These are phyloP conservation scores for Glaciozyma martinii DNA, from an alignment of 768 basidiomycete genomes.

Conservation along the genomic window DNA sequence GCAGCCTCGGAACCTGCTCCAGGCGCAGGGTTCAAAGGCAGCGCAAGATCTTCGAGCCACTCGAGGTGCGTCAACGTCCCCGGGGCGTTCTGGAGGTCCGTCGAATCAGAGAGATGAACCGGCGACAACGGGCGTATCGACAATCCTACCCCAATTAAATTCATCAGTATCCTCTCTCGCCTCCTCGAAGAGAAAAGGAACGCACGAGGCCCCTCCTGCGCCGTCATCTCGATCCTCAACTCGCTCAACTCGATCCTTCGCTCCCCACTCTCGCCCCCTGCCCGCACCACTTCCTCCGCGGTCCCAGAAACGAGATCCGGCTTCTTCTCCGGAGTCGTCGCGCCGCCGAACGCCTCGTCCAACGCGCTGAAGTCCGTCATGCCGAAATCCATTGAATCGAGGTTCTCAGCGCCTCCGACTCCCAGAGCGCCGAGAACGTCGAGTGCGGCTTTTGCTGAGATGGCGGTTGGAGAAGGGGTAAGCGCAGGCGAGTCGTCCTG, in stretches of 20 bases:
- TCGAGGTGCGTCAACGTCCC: slow-evolving; percentile 11
- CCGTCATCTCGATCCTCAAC: slow-evolving; percentile 20
- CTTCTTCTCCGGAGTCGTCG: background rate
- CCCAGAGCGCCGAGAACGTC: too few species aligned
- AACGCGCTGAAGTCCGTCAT: slow-evolving; percentile 17
- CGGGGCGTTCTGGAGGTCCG: background rate
- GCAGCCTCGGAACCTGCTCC: slow-evolving; percentile 2
- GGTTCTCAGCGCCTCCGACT: background rate
- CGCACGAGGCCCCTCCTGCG: slow-evolving; percentile 15
- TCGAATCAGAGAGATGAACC: background rate
- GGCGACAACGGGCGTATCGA: slow-evolving; percentile 20
- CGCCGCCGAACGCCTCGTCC: slow-evolving; percentile 26
- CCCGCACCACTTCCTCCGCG: background rate
- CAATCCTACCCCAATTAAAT: background rate
- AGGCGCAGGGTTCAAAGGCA: background rate
- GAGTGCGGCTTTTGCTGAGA: background rate
- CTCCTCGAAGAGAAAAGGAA: background rate
- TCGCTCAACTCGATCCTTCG: slow-evolving; percentile 19
- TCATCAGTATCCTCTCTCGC: too few species aligned
- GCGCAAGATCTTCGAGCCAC: slow-evolving; percentile 20
- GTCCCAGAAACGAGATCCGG: background rate
- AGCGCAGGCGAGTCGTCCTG: background rate
- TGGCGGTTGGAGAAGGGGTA: background rate
- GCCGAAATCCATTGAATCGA: slow-evolving; percentile 1
- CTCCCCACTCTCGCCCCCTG: background rate